Base-by-base conservation (phyloP, 305 asterid genomes). In the Vinca major region DNA sequence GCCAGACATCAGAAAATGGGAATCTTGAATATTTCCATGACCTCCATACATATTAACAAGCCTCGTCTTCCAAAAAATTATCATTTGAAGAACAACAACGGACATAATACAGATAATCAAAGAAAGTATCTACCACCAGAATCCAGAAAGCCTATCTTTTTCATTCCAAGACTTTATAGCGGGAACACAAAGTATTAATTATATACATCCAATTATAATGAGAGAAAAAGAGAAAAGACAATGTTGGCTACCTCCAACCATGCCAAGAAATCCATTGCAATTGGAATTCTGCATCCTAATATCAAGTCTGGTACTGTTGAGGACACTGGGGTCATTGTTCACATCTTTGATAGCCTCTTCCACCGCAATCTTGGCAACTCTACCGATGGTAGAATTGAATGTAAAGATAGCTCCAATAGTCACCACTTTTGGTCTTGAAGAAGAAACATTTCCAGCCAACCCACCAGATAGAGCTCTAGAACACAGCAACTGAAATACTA, bases 271-370 rank as follows among this genome's bases (percentile, higher is more conserved):
- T 10, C 95, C 95, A 85, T 87, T 89, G 92, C 96, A 93, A 60
- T 82, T 93, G 73, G 96, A 80, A 73, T 81, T 80, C 50, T 72
- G 80, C 74, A 83, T 69, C 39, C 68, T 63, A 50, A 90, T 78
- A 39, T 72, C 70, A 60, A 93, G 83, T 77, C 78, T 71, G 10
- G 95, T 85, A 62, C 92, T 95, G 3, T 20, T 75, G 66, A 93
- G 96, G 63, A 90, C 80, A 63, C 77, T 82, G 1, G 96, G 78
- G 75, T 93, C 67, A 52, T 85, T 71, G 71, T 93, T 93, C 63
- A 93, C 88, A 77, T 90, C 97, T 80, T 87, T 89, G 45, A 90
- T 95, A 36, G 96, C 99, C 84, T 87, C 97, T 70, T 87, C 83
- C 40, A 93, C 87, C 0, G 97, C 97, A 66, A 93, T 73, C 88